These are phyloP conservation scores for Aspergillus sparsus DNA, from an alignment of 495 filamentous ascomycete genomes.

Conservation along the genomic window DNA sequence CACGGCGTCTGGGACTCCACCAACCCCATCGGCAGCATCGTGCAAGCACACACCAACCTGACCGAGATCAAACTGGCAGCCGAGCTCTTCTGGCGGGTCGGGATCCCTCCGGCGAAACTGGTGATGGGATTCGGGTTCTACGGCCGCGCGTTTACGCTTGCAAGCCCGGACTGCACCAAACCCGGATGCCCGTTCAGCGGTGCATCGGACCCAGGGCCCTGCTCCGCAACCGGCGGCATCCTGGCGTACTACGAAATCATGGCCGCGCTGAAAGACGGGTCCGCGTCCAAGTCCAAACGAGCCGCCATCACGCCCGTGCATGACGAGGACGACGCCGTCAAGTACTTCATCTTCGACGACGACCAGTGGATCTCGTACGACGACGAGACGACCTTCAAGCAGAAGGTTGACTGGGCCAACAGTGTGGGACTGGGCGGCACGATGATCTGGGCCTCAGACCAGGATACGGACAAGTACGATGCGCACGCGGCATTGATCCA, in stretches of 20 bases:
- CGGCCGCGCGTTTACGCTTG: slow-evolving; percentile 35
- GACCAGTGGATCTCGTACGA: slow-evolving; percentile 55
- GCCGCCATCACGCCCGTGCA: slow-evolving; percentile 5
- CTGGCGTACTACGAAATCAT: slow-evolving; percentile 2
- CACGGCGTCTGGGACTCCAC: slow-evolving; percentile 34
- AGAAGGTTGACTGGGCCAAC: slow-evolving; percentile 45
- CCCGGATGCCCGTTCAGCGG: slow-evolving; percentile 30
- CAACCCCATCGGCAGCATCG: slow-evolving; percentile 20
- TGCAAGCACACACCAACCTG: slow-evolving; percentile 37
- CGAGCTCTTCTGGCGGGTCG: slow-evolving; percentile 38
- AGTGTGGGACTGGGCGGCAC: slow-evolving; percentile 24
- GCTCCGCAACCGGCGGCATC: neutral
- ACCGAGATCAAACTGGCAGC: slow-evolving; percentile 37
- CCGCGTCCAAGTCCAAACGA: slow-evolving; percentile 1
- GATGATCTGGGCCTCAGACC: slow-evolving; percentile 28
- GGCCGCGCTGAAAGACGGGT: slow-evolving; percentile 3
- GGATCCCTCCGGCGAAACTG: slow-evolving; percentile 35
- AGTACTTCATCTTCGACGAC: slow-evolving; percentile 38
- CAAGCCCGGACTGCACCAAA: slow-evolving; percentile 17
- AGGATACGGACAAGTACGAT: slow-evolving; percentile 5
- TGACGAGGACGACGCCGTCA: slow-evolving; percentile 26
- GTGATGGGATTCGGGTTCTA: slow-evolving; percentile 46
- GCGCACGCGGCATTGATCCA: slow-evolving; percentile 2
- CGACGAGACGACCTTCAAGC: slow-evolving; percentile 41
- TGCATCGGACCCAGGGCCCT: neutral